Evolutionary conservation across 2,329 filamentous ascomycete species (phyloP).

Genomic region (Colletotrichum gloeosporioides): DNA sequence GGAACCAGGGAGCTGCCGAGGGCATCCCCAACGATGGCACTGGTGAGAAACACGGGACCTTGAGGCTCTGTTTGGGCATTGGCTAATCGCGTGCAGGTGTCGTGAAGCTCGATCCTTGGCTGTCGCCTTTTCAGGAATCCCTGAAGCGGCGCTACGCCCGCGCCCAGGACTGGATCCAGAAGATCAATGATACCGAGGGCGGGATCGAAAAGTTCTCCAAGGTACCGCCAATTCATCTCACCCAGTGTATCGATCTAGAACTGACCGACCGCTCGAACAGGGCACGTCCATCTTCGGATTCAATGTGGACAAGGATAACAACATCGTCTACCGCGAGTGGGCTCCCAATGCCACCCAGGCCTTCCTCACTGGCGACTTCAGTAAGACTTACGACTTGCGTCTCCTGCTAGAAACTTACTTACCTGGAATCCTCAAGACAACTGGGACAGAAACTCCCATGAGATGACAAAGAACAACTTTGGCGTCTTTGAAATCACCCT

Average conservation of each 20-base stretch:
- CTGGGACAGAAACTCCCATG: conserved; percentile 84
- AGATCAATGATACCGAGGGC: conserved; percentile 82
- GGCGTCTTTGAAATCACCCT: conserved; percentile 87
- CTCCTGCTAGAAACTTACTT: background rate
- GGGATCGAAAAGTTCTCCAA: conserved; percentile 91
- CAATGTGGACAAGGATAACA: conserved; percentile 80
- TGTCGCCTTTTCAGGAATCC: conserved; percentile 81
- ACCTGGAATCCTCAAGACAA: conserved; percentile 60
- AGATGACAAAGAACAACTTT: conserved; percentile 85
- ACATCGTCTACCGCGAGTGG: conserved; percentile 94
- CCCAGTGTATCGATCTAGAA: background rate
- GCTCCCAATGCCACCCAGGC: conserved; percentile 87
- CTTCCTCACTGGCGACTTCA: conserved; percentile 93
- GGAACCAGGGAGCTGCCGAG: conserved; percentile 44
- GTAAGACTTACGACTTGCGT: conserved; percentile 51
- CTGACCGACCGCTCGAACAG: conserved; percentile 46
- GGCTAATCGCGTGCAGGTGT: conserved; percentile 66
- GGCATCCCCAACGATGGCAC: conserved; percentile 73
- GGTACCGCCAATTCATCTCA: conserved; percentile 47
- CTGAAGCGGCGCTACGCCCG: conserved; percentile 79
- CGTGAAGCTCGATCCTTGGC: conserved; percentile 85
- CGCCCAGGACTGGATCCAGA: conserved; percentile 86
- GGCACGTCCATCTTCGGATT: conserved; percentile 88
- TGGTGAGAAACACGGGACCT: conserved; percentile 52
- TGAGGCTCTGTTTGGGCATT: background rate